phyloP scores from a whole-genome alignment of 306 rosid species.

The Glycine tomentella region DNA sequence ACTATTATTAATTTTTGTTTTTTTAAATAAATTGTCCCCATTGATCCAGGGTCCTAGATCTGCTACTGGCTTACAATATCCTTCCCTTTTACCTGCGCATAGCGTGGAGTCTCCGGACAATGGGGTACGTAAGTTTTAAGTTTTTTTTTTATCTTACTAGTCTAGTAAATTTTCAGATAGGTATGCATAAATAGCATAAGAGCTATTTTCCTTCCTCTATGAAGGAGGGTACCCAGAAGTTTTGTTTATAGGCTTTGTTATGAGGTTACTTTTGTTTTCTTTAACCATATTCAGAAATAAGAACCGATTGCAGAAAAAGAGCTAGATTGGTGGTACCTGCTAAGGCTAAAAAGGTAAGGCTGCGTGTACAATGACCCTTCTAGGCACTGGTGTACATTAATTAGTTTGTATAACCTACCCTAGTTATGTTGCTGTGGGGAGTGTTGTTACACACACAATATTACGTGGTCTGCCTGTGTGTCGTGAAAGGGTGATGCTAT shows the following conservation, averaged over 20 bases:
- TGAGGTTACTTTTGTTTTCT: background rate
- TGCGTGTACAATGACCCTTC: too few relatives aligned
- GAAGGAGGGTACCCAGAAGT: background rate
- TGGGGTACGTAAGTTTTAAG: too few relatives aligned
- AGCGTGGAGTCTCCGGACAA: too few relatives aligned
- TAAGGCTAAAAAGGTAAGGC: background rate
- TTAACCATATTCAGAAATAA: constrained; percentile 13
- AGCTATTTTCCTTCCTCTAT: background rate
- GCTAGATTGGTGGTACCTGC: background rate
- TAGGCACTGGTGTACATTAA: too few relatives aligned
- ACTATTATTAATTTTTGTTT: too few relatives aligned
- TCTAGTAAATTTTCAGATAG: background rate
- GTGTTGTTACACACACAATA: constrained; percentile 19
- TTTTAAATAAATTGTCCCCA: too few relatives aligned
- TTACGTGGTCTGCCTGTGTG: constrained; percentile 48
- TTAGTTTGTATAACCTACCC: background rate
- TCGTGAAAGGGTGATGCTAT: constrained; percentile 49
- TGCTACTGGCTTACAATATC: too few relatives aligned
- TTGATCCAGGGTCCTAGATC: too few relatives aligned
- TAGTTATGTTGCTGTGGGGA: constrained; percentile 15
- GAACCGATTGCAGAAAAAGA: background rate
- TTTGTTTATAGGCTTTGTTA: background rate
- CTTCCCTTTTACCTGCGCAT: too few relatives aligned
- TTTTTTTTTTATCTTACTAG: too few relatives aligned
- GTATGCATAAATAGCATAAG: constrained; percentile 16